Percentiles rank a stretch among this genome's conserved stretches.
These are phyloP conservation scores for Entophlyctis luteolus DNA, from an alignment of 192 early-diverging fungal species.

Conservation along the genomic window DNA sequence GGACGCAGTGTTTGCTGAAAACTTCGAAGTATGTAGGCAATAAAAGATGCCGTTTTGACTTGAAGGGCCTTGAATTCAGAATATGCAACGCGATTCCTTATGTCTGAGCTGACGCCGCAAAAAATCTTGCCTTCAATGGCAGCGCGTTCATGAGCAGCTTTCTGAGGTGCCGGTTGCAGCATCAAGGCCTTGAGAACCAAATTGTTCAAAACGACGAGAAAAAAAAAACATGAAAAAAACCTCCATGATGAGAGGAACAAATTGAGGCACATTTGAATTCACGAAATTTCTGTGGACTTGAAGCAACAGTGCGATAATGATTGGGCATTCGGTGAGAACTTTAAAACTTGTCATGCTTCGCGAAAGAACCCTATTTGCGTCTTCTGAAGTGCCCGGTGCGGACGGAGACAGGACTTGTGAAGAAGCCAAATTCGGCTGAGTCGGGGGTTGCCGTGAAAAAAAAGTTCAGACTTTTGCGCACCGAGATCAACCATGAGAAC, in stretches of 20 bases:
- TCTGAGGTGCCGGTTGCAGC: slow-evolving; percentile 50
- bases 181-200: slow-evolving; percentile 30
- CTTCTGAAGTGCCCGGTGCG: slow-evolving; percentile 37
- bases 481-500: not conserved
- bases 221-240: slow-evolving; percentile 36
- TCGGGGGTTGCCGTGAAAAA: not conserved
- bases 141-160: slow-evolving; percentile 47
- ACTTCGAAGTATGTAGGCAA: slow-evolving; percentile 89
- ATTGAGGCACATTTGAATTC: slow-evolving; percentile 71
- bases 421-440: not conserved
- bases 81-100: slow-evolving; percentile 70
- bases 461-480: not conserved
- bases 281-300: slow-evolving; percentile 81
- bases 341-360: slow-evolving; percentile 88
- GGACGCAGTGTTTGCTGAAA: slow-evolving; percentile 67
- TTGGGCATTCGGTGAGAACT: slow-evolving; percentile 96
- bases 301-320: slow-evolving; percentile 93
- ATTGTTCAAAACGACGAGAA: not conserved
- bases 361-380: slow-evolving; percentile 58
- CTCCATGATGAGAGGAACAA: slow-evolving; percentile 84
- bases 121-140: slow-evolving; percentile 58
- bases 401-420: not conserved
- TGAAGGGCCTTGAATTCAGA: slow-evolving; percentile 91
- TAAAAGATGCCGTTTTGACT: slow-evolving; percentile 97
- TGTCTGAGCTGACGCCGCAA: slow-evolving; percentile 72